Percentiles rank a stretch among this genome's conserved stretches.
Conservation (phyloP, 2,329 filamentous ascomycete genomes). For the Rosellinia necatrix region DNA sequence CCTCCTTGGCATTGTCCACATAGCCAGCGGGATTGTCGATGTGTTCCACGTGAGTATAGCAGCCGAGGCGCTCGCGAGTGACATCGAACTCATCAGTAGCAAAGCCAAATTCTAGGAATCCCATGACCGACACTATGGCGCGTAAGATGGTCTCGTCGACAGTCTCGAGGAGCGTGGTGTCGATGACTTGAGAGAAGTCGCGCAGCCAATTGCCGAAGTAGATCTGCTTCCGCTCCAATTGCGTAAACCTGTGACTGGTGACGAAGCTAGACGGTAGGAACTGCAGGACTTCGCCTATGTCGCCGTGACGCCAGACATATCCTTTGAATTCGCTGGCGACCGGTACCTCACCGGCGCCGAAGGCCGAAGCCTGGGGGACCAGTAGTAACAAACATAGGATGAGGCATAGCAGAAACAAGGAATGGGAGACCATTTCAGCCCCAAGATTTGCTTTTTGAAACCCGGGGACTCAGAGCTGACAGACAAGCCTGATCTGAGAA, state of each 20-base stretch:
- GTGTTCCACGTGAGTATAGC: constrained; percentile 57
- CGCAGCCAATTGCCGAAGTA: constrained; percentile 53
- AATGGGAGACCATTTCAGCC: constrained; percentile 19
- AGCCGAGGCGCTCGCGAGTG: constrained; percentile 55
- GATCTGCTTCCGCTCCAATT: constrained; percentile 45
- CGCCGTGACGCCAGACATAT: constrained; percentile 48
- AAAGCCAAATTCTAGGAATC: constrained; percentile 61
- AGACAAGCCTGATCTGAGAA: background rate
- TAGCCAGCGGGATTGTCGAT: constrained; percentile 53
- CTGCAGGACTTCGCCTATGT: constrained; percentile 46
- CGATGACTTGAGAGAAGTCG: constrained; percentile 59
- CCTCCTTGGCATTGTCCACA: constrained; percentile 35
- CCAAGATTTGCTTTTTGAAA: background rate
- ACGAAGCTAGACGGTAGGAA: constrained; percentile 45
- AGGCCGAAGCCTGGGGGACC: constrained; percentile 41
- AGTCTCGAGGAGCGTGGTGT: constrained; percentile 57
- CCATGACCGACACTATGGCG: constrained; percentile 58
- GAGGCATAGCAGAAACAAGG: constrained; percentile 24
- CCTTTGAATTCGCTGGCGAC: constrained; percentile 46
- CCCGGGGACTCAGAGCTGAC: background rate
- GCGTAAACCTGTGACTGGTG: constrained; percentile 46
- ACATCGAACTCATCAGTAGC: constrained; percentile 62
- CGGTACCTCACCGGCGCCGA: constrained; percentile 47
- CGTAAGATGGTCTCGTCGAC: constrained; percentile 59
- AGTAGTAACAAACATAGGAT: constrained; percentile 43